Percentiles rank a stretch among this genome's conserved stretches.
Evolutionary conservation across 371 early-diverging fungal species (phyloP).

Genomic region (Mortierella sp.): DNA sequence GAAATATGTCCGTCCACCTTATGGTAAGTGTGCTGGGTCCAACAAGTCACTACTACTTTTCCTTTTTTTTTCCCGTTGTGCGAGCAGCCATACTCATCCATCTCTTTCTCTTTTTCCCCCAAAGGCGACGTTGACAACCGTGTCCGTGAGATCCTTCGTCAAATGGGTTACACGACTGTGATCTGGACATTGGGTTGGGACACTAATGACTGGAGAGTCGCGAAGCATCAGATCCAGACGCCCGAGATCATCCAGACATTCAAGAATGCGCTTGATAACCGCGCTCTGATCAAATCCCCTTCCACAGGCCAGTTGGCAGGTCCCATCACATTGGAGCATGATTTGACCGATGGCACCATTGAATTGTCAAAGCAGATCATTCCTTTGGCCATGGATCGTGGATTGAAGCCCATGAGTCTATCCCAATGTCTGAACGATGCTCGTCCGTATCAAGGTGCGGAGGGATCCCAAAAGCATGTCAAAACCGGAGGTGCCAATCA

Average conservation of each 20-base stretch:
- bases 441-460: slow-evolving; percentile 22
- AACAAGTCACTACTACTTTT: background rate
- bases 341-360: slow-evolving; percentile 30
- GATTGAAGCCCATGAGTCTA: slow-evolving; percentile 45
- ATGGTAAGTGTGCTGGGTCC: slow-evolving; percentile 50
- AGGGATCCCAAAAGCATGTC: background rate
- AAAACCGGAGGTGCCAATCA: background rate
- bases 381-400: slow-evolving; percentile 19
- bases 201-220: slow-evolving; percentile 55
- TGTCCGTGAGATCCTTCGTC: slow-evolving; percentile 72
- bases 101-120: background rate
- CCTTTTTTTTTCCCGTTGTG: background rate
- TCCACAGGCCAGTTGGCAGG: slow-evolving; percentile 22
- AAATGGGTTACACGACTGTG: slow-evolving; percentile 59
- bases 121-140: slow-evolving; percentile 77
- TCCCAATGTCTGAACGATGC: slow-evolving; percentile 37
- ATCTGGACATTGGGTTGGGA: slow-evolving; percentile 63
- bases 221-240: slow-evolving; percentile 16
- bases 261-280: slow-evolving; percentile 32
- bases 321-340: slow-evolving; percentile 55
- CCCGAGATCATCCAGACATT: slow-evolving; percentile 28
- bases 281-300: slow-evolving; percentile 16
- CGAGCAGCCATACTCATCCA: background rate
- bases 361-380: slow-evolving; percentile 27
- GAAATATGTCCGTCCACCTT: slow-evolving; percentile 54